Evolutionary conservation across 1,139 yeast genomes (phyloP), one percentile per base, ranked within the genome.

Genomic region (Diutina sp.): DNA sequence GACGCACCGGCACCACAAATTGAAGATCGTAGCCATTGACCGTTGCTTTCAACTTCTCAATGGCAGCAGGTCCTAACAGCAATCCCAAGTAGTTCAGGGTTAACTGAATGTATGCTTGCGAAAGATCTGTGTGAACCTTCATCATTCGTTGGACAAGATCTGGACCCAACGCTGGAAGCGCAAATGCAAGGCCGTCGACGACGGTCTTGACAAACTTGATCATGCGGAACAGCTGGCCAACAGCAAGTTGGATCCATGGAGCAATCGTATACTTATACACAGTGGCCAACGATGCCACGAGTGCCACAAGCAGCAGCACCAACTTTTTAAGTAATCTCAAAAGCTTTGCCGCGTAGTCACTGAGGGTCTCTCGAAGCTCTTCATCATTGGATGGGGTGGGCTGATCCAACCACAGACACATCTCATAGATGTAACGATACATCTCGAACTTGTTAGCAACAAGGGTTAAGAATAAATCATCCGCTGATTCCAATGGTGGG

Each of bases 261-360:
- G 44, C 44, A 16, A 50, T 12, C 41, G 25, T 11, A 7, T 32
- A 32, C 29, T 50, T 50, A n/a, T 32, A 32, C 9, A 16, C 25
- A 4, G 53, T 16, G 14, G 32, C 44, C 45, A 50, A 32, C 3
- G 32, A 21, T 9, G 25, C 21, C 16, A 16, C 25, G 6, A 50
- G 28, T 3, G 25, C 18, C 28, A 38, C 53, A 45, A 78, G 72
- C n/a, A 74, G 65, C 51, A 63, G 67, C 3, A 79, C 64, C 4
- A 78, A 60, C 57, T 71, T 73, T 62, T 77, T 80, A 46, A 76
- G 63, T 6, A 78, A 60, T 56, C 83, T 69, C 3, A 74, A 67
- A 25, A 80, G 66, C 59, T 79, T 80, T 51, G 80, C 63, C 59
- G 78, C 80, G 58, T 71, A 67, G 58, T 80, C 85, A 61, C 72